Conservation (phyloP, 225 moss, liverwort and hornwort species). For the Physcomitrium patens region DNA sequence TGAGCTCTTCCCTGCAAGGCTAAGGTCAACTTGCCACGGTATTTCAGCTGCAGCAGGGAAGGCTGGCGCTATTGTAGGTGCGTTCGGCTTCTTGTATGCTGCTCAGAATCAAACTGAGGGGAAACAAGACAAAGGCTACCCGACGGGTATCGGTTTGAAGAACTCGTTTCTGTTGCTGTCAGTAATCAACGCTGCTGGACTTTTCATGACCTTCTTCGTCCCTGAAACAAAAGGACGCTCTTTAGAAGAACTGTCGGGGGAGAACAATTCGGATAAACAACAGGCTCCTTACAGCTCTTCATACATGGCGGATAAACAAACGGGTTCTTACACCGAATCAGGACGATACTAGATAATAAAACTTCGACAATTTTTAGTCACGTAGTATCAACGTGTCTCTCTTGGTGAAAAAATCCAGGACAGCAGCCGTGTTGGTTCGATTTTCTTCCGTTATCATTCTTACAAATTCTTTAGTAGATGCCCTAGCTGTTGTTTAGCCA, state of each 20-base stretch:
- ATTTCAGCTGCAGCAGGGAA: conserved; percentile 22
- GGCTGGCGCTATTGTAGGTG: conserved; percentile 23
- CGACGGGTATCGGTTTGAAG: conserved; percentile 20
- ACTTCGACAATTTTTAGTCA: too few species aligned
- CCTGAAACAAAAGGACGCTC: conserved; percentile 19
- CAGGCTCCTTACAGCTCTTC: background rate
- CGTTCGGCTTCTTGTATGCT: conserved; percentile 21
- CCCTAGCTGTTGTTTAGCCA: too few species aligned
- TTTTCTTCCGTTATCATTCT: too few species aligned
- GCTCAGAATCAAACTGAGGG: background rate
- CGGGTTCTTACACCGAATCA: background rate
- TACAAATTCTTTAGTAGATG: too few species aligned
- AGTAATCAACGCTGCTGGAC: conserved; percentile 4
- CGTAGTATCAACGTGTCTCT: too few species aligned
- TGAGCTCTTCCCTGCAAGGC: conserved; percentile 22
- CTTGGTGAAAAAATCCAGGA: too few species aligned
- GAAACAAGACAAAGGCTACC: conserved; percentile 4
- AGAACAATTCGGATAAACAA: background rate
- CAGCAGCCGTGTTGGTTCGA: too few species aligned
- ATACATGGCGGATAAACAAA: background rate
- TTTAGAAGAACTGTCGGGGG: conserved; percentile 22
- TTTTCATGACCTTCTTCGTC: conserved; percentile 18
- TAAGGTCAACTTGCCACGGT: conserved; percentile 22
- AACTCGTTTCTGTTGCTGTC: conserved; percentile 16
- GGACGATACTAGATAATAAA: too few species aligned